Evolutionary conservation across 495 filamentous ascomycete species (phyloP).

Genomic region (Elaphomyces granulatus): DNA sequence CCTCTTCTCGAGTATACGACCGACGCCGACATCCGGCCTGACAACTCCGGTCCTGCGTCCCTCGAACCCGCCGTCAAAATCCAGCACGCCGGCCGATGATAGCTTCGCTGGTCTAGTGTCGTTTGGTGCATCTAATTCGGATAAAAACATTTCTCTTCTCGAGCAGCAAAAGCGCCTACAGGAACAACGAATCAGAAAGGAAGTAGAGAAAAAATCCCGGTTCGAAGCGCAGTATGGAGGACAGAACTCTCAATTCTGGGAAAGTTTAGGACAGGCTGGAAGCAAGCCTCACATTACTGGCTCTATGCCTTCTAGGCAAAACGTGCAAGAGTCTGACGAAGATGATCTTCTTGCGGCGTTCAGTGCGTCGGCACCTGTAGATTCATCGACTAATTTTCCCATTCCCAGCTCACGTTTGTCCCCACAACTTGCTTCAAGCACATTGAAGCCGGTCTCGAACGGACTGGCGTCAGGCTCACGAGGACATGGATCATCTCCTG

Average conservation of each 20-base stretch:
- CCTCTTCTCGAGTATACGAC: slow-evolving; percentile 45
- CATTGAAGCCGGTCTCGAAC: slow-evolving; percentile 10
- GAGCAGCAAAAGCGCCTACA: slow-evolving; percentile 75
- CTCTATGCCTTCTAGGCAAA: slow-evolving; percentile 40
- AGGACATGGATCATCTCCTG: slow-evolving; percentile 9
- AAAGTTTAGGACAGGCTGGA: slow-evolving; percentile 39
- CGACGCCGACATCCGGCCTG: slow-evolving; percentile 50
- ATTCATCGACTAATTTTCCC: slow-evolving; percentile 47
- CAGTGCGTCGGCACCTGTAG: slow-evolving; percentile 43
- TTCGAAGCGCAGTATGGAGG: slow-evolving; percentile 63
- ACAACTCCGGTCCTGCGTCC: slow-evolving; percentile 51
- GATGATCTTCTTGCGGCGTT: slow-evolving; percentile 52
- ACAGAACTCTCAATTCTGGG: slow-evolving; percentile 51
- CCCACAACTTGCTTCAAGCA: slow-evolving; percentile 12
- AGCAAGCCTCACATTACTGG: slow-evolving; percentile 13
- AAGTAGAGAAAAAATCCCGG: slow-evolving; percentile 52
- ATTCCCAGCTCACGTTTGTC: slow-evolving; percentile 26
- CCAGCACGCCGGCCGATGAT: slow-evolving; percentile 52
- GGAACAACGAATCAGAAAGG: slow-evolving; percentile 61
- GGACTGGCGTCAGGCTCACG: slow-evolving; percentile 9
- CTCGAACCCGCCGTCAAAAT: slow-evolving; percentile 35
- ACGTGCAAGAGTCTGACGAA: slow-evolving; percentile 26
- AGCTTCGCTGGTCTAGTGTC: slow-evolving; percentile 84
- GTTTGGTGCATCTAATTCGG: slow-evolving; percentile 50
- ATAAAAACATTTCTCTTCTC: slow-evolving; percentile 60